Evolutionary conservation across 2,329 filamentous ascomycete species (phyloP).

Genomic region (Fusarium metavorans): DNA sequence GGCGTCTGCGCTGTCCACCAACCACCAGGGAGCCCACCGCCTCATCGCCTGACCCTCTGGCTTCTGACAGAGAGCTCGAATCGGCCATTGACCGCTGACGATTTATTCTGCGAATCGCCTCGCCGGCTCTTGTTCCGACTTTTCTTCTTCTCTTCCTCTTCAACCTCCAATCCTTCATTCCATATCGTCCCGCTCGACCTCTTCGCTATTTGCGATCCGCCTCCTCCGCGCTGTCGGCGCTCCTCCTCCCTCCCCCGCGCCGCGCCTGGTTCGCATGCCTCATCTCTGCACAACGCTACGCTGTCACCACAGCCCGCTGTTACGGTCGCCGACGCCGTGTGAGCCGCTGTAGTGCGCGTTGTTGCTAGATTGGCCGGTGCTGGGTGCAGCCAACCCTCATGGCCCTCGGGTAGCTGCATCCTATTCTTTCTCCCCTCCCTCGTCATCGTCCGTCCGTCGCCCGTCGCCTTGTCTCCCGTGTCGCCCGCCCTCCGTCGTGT

Average conservation of each 20-base stretch:
- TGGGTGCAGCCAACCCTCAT: slow-evolving; percentile 42
- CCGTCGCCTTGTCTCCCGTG: slow-evolving; percentile 25
- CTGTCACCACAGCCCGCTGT: slow-evolving; percentile 39
- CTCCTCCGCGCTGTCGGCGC: slow-evolving; percentile 31
- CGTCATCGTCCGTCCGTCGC: slow-evolving; percentile 21
- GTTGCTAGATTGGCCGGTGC: slow-evolving; percentile 32
- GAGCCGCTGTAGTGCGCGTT: slow-evolving; percentile 40
- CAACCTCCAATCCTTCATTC: not conserved
- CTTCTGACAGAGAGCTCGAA: slow-evolving; percentile 23
- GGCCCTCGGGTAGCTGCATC: slow-evolving; percentile 46
- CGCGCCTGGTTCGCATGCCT: slow-evolving; percentile 48
- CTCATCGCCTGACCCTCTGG: slow-evolving; percentile 40
- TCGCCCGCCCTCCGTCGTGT: slow-evolving; percentile 13
- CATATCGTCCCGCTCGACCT: not conserved
- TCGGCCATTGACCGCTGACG: slow-evolving; percentile 40
- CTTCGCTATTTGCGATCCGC: slow-evolving; percentile 20
- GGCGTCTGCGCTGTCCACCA: slow-evolving; percentile 29
- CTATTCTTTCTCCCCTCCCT: slow-evolving; percentile 22
- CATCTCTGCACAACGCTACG: slow-evolving; percentile 50
- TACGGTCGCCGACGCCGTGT: slow-evolving; percentile 42
- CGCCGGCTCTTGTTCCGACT: slow-evolving; percentile 15
- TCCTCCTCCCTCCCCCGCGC: slow-evolving; percentile 31
- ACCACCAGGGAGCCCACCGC: slow-evolving; percentile 34
- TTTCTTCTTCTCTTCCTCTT: slow-evolving; percentile 4
- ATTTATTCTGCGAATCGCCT: slow-evolving; percentile 44